Evolutionary conservation across 2,329 filamentous ascomycete genomes (phyloP), one percentile per base, ranked within the genome.

Genomic region (Colletotrichum horii): DNA sequence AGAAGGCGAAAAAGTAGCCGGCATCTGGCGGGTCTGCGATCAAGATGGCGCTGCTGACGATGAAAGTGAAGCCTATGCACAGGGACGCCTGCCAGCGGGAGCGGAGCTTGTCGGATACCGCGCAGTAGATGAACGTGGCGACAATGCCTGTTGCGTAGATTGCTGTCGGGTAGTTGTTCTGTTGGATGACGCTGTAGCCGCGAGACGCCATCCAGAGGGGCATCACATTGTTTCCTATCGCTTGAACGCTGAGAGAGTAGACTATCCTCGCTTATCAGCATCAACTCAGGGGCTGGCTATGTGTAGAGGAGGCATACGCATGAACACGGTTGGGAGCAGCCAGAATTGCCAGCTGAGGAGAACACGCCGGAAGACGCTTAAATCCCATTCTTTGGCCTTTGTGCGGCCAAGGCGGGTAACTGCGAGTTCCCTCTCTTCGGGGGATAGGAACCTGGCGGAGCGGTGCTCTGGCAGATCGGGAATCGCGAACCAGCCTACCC

Each of bases 311-410:
- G 9, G 77, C 83, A 66, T 77, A 85, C 85, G 80, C 86, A 88
- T 87, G 78, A 88, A 87, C 8, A 87, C 84, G 2, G 84, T 81
- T 1, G 86, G 86, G 2, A 88, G 80, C 2, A 87, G 80, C 78
- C 84, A 88, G 72, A 87, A 87, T 64, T 88, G 86, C 86, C 86
- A 88, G 77, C 85, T 87, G 8, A 86, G 78, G 77, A 75, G 61
- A 11, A 75, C 72, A 22, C 72, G 68, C 4, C 69, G 4, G 11
- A 75, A 75, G 2, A 75, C 62, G 15, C 60, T 66, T 19, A 36
- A 14, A 3, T 75, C 68, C 72, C 72, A 75, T 3, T 26, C 34
- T 22, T 80, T 80, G 1, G 80, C 75, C n/a, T 79, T 77, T 4
- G 52, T 24, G 16, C 61, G 36, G 19, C 84, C 85, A 2, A 87